Evolutionary conservation across 495 filamentous ascomycete species (phyloP), one percentile per base, ranked within the genome.

Genomic region (Talaromyces wortmannii): DNA sequence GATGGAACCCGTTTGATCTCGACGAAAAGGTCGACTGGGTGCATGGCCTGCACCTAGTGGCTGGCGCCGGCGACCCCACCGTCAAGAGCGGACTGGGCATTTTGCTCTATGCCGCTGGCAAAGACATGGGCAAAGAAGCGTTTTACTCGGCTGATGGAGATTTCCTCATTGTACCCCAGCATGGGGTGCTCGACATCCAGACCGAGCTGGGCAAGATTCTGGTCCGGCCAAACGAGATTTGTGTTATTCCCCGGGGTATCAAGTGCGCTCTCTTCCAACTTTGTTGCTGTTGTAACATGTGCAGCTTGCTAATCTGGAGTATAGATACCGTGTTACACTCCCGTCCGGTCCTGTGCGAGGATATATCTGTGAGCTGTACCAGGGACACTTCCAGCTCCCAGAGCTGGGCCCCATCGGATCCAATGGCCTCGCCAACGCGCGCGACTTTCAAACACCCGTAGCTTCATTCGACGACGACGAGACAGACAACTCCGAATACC

Each of bases 141-240:
- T 95, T 92, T 66, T 95, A 92, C 70, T 90, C 86, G n/a, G 86
- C 90, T 0, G 91, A 96, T 62, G 91, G 91, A 0, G 91, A 96
- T 68, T 83, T 95, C 63, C 70, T 96, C 43, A 86, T 96, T 58
- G 91, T 95, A 10, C 79, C 83, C 0, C 90, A 95, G 65, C 85
- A 92, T 60, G 91, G 91, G 13, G 83, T 83, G 32, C 77, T 96
- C 48, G 87, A 95, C 61, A 89, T 96, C 53, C 85, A 87, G 61
- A 92, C 91, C 0, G 91, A 96, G 69, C 70, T 95, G 31, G 91
- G 91, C 10, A 81, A 82, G 57, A 71, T 96, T 16, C 72, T 94
- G n/a, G 81, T 96, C 8, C 81, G 91, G 15, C 90, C 91, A 0
- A 90, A 91, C 70, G 91, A 96, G 70, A 94, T 96, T 52, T 85